A percentile compares a stretch with the other conserved stretches of the same genome.
Evolutionary conservation across 768 basidiomycete species (phyloP).

Genomic region (Neoboletus subvelutipes): DNA sequence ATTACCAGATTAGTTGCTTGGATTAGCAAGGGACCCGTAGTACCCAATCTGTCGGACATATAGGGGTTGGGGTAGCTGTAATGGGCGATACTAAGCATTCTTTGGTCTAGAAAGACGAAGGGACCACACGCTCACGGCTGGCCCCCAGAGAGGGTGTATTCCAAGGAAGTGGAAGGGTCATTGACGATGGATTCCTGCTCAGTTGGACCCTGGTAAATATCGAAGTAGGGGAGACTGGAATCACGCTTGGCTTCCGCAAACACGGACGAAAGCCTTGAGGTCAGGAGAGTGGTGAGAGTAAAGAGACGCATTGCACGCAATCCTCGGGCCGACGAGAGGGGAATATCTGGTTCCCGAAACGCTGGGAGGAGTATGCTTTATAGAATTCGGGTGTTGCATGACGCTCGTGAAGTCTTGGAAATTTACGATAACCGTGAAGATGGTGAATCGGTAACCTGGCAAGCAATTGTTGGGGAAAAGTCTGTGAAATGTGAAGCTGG

Average conservation of each 20-base stretch:
- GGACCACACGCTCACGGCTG: background rate
- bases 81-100: background rate
- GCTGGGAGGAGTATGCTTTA: background rate
- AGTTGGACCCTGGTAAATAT: background rate
- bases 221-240: background rate
- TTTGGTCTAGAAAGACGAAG: background rate
- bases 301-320: background rate
- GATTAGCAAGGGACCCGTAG: background rate
- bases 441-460: background rate
- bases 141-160: background rate
- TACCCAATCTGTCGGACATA: background rate
- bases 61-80: background rate
- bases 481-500: background rate
- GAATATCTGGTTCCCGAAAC: background rate
- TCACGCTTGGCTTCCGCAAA: background rate
- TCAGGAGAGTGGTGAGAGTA: background rate
- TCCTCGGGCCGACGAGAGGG: background rate
- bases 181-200: background rate
- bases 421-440: background rate
- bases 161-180: background rate
- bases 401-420: background rate
- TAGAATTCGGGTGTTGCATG: background rate
- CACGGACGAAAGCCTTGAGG: background rate
- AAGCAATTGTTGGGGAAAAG: background rate
- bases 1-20: background rate